These are phyloP conservation scores for Carpinus fangiana DNA, from an alignment of 306 rosid genomes.

Conservation along the genomic window DNA sequence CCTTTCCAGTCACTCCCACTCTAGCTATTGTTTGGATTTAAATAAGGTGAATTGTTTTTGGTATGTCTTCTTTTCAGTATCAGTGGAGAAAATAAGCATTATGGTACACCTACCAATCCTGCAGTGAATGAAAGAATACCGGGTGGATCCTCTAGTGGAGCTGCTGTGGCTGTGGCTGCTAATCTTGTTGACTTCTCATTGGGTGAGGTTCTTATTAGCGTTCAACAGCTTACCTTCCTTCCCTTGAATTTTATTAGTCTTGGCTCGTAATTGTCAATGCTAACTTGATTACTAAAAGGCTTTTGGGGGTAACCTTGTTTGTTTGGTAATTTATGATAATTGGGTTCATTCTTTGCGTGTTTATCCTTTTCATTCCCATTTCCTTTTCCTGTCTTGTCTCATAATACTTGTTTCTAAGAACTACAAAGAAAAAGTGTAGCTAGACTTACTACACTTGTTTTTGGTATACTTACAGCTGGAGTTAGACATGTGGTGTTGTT, in stretches of 20 bases:
- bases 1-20: slow-evolving; percentile 5
- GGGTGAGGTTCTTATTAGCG: slow-evolving; percentile 53
- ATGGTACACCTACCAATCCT: slow-evolving; percentile 84
- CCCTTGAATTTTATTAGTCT: background rate
- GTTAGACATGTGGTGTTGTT: too few relatives aligned
- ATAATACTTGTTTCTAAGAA: background rate
- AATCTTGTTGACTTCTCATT: slow-evolving; percentile 79
- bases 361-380: background rate
- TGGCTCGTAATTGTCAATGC: background rate
- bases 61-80: slow-evolving; percentile 51
- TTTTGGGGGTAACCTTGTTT: background rate
- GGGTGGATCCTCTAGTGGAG: slow-evolving; percentile 93
- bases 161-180: slow-evolving; percentile 95
- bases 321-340: background rate
- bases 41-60: slow-evolving; percentile 2
- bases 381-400: background rate
- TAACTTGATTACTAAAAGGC: background rate
- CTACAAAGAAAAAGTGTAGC: background rate
- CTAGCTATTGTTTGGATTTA: background rate
- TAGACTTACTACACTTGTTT: background rate
- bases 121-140: slow-evolving; percentile 64
- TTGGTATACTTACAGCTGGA: background rate
- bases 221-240: background rate
- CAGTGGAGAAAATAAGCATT: slow-evolving; percentile 79
- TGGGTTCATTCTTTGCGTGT: background rate